Evolutionary conservation across 345 rosid genomes (phyloP), one percentile per base, ranked within the genome.

Genomic region (Populus ilicifolia): DNA sequence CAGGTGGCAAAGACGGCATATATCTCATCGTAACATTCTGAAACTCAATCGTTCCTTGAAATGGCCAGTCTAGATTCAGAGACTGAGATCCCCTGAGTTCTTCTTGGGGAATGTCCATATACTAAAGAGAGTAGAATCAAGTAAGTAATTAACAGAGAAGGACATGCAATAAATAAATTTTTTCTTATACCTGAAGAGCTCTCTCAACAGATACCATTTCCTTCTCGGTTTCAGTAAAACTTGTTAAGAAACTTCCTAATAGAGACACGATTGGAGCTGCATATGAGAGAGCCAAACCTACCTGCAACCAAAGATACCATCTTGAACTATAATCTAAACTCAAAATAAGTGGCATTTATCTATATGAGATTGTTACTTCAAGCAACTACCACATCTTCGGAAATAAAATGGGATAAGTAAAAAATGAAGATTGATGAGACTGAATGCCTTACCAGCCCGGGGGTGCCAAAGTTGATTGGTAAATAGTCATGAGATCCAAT

Each of bases 161-260:
- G 33, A 56, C 14, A 67, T 33, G 38, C 27, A 25, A 25, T 21
- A 20, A 54, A 4, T 5, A 20, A 23, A 62, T 41, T 44, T 67
- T 62, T 68, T 76, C 52, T 80, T 71, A 54, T 82, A 93, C 99
- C 90, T 95, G 90, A 78, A 91, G 89, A 80, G 84, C 90, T 84
- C 98, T 93, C 89, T 95, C 98, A 73, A 95, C 71, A 43, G 98
- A 88, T 75, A 95, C 98, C 95, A 94, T 90, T 84, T 95, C 99
- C 76, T 93, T 94, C 83, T 94, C 99, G 50, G 98, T 93, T 87
- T 94, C 98, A 21, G 98, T 90, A 81, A 94, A 93, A 84, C 95
- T 94, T 72, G 98, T 85, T 76, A 94, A 86, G 75, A 94, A 94
- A 80, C 84, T 93, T 82, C 98, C 98, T 74, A 94, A 79, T 74